Conservation (phyloP, 2,329 filamentous ascomycete species). For the Neoascochyta sp. region DNA sequence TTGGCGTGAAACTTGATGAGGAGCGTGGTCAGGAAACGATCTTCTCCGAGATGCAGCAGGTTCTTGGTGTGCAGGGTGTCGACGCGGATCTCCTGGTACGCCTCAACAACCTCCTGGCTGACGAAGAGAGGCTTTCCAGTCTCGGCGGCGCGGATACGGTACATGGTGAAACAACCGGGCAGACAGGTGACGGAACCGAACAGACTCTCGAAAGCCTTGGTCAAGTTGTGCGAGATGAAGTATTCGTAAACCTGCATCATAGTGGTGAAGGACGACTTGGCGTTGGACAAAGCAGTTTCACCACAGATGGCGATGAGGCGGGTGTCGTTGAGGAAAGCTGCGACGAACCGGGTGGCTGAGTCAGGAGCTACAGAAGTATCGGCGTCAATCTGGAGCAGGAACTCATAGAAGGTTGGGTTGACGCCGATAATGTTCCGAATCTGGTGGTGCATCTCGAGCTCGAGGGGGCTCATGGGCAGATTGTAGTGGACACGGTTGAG, state of each 20-base stretch:
- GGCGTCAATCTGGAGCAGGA: constrained; percentile 91
- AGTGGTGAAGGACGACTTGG: constrained; percentile 87
- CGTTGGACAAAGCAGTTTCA: constrained; percentile 89
- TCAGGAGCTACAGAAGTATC: constrained; percentile 91
- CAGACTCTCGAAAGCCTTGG: constrained; percentile 94
- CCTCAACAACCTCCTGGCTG: constrained; percentile 82
- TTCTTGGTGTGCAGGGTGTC: constrained; percentile 99
- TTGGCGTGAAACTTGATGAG: constrained; percentile 86
- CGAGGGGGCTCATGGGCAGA: constrained; percentile 88
- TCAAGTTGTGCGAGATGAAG: constrained; percentile 96
- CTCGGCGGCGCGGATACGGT: constrained; percentile 90
- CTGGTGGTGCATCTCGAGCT: constrained; percentile 97
- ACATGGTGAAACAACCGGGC: constrained; percentile 99
- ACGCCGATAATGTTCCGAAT: constrained; percentile 98
- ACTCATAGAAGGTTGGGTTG: constrained; percentile 98
- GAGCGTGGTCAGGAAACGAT: constrained; percentile 93
- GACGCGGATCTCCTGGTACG: constrained; percentile 88
- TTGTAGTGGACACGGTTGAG: constrained; percentile 99
- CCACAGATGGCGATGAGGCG: constrained; percentile 91
- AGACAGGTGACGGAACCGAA: constrained; percentile 97
- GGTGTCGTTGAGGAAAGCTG: constrained; percentile 86
- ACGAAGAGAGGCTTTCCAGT: constrained; percentile 95
- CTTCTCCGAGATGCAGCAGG: constrained; percentile 89
- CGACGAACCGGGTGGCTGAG: constrained; percentile 86
- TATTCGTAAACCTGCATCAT: constrained; percentile 99